Evolutionary conservation across 176 grass and related monocot genomes (phyloP), one percentile per base, ranked within the genome.

Genomic region (Stipa capillata): DNA sequence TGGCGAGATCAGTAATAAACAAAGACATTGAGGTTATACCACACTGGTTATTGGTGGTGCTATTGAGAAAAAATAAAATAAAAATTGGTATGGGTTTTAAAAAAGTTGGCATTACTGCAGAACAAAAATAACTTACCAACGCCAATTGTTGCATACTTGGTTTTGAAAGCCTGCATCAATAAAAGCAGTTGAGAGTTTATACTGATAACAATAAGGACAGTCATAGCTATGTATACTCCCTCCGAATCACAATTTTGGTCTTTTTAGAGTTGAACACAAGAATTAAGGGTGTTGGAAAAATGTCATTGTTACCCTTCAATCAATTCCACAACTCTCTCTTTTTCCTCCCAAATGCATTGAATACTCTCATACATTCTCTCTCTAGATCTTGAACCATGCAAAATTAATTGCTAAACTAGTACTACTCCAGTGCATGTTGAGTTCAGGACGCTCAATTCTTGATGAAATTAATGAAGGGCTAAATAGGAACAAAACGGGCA

Each of bases 141-240:
- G 54, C 96, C 96, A 83, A 94, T 86, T 60, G 91, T 98, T 0
- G 96, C 96, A 81, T 90, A 95, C 55, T 91, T 98, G 23, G 92
- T 93, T 76, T 84, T 82, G 75, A 98, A 98, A 75, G 87, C 94
- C 91, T 97, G 89, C 43, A 31, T 72, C 31, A 53, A 62, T 42
- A 61, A 3, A 36, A 76, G 2, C 47, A 81, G 31, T 44, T 55
- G 45, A 53, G 14, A 34, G 50, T 57, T 50, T 33, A 50, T 34
- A 77, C 35, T 16, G 16, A 71, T 65, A 67, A 63, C 36, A 64
- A 79, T 24, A 31, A 85, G 16, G 27, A 64, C 23, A 59, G 16
- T 15, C 25, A 74, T n/a, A 52, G 27, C 36, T 34, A 11, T 28
- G 6, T 10, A 69, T n/a, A n/a, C n/a, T n/a, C n/a, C n/a, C n/a